Conservation (phyloP, 345 rosid species). For the Citrus medica region DNA sequence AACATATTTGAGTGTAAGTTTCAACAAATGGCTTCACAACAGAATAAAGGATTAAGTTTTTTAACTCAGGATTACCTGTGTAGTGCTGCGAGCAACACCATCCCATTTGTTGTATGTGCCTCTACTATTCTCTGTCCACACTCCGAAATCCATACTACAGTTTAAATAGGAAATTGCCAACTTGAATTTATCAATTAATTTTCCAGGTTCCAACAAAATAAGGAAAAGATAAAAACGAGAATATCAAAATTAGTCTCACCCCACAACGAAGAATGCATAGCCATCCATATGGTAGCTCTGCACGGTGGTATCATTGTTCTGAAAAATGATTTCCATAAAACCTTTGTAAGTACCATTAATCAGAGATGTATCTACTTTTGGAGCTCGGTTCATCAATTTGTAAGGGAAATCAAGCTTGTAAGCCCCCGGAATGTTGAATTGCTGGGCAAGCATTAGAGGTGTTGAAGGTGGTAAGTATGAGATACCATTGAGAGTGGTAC, state of each 20-base stretch:
- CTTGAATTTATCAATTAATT: neutral
- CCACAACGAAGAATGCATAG: constrained; percentile 87
- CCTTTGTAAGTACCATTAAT: constrained; percentile 86
- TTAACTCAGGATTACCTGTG: constrained; percentile 50
- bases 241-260: constrained; percentile 48
- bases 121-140: constrained; percentile 93
- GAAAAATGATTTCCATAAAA: constrained; percentile 87
- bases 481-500: constrained; percentile 70
- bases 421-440: constrained; percentile 71
- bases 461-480: constrained; percentile 83
- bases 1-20: neutral
- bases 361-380: constrained; percentile 76
- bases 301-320: constrained; percentile 70
- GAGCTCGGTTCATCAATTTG: constrained; percentile 65
- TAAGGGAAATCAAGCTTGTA: constrained; percentile 93
- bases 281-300: constrained; percentile 95
- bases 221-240: constrained; percentile 11
- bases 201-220: neutral
- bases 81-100: constrained; percentile 79
- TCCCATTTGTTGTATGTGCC: constrained; percentile 88
- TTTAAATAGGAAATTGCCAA: constrained; percentile 4
- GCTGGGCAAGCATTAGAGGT: constrained; percentile 81
- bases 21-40: neutral
- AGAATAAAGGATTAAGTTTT: constrained; percentile 2
- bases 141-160: constrained; percentile 87